Percentiles rank a stretch among this genome's conserved stretches.
These are phyloP conservation scores for Xylariaceae sp. DNA, from an alignment of 2,329 filamentous ascomycete genomes.

Conservation along the genomic window DNA sequence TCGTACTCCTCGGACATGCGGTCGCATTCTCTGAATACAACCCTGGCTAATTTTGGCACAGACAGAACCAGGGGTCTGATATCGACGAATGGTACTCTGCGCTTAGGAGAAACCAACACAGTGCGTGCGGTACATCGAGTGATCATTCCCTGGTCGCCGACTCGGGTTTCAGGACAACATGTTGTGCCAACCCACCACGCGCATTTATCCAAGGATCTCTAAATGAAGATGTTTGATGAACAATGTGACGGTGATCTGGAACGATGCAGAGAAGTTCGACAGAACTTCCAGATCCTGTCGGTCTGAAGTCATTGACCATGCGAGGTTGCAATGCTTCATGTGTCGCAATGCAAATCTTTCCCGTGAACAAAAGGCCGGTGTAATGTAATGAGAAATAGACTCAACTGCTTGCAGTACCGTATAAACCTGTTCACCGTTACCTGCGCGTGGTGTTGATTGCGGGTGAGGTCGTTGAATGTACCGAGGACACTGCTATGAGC, in stretches of 20 bases:
- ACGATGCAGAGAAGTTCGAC: slow-evolving; percentile 32
- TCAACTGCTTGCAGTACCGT: too few species aligned
- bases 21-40: slow-evolving; percentile 16
- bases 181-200: slow-evolving; percentile 24
- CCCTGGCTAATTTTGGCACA: slow-evolving; percentile 31
- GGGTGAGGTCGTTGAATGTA: too few species aligned
- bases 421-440: too few species aligned
- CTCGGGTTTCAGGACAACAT: slow-evolving; percentile 31
- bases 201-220: slow-evolving; percentile 9
- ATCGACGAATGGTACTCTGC: slow-evolving; percentile 1
- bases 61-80: slow-evolving; percentile 13
- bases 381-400: too few species aligned
- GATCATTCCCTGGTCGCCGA: slow-evolving; percentile 30
- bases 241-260: slow-evolving; percentile 33
- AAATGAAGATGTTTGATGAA: slow-evolving; percentile 21
- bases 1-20: slow-evolving; percentile 13
- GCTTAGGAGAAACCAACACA: slow-evolving; percentile 15
- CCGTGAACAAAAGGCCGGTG: neutral
- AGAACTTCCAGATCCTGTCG: slow-evolving; percentile 28
- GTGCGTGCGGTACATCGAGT: slow-evolving; percentile 10
- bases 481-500: too few species aligned
- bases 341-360: slow-evolving; percentile 17
- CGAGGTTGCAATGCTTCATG: slow-evolving; percentile 19
- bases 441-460: too few species aligned
- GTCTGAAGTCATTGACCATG: slow-evolving; percentile 21